Evolutionary conservation across 2,329 filamentous ascomycete genomes (phyloP).

Genomic region (Botrytis fragariae): DNA sequence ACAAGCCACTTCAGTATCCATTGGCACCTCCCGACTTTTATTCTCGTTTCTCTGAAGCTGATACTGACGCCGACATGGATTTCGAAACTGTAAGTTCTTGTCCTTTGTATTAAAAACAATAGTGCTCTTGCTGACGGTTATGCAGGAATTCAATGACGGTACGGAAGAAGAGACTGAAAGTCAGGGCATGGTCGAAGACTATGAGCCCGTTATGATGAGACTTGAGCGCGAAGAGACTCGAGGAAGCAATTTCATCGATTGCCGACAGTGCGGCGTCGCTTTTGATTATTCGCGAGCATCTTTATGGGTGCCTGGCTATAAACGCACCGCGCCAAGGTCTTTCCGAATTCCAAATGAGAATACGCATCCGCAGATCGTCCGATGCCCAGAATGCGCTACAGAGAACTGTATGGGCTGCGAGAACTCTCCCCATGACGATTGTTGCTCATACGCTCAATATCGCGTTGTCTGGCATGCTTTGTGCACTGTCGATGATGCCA

Average conservation of each 20-base stretch:
- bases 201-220: not conserved
- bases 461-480: conserved; percentile 1
- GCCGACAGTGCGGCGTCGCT: not conserved
- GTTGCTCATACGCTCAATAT: not conserved
- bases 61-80: not conserved
- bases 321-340: not conserved
- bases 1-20: not conserved
- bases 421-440: not conserved
- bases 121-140: not conserved
- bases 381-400: not conserved
- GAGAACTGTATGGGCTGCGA: not conserved
- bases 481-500: not conserved
- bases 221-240: not conserved
- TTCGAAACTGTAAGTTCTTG: not conserved
- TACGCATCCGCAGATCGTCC: not conserved
- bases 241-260: not conserved
- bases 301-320: conserved; percentile 2
- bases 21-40: not conserved
- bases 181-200: not conserved
- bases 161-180: not conserved
- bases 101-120: not conserved
- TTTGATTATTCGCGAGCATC: not conserved
- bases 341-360: not conserved
- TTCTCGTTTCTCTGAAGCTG: not conserved
- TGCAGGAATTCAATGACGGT: not conserved